These are phyloP conservation scores for Kalanchoe fedtschenkoi DNA, from an alignment of 164 flowering plant genomes.

Conservation along the genomic window DNA sequence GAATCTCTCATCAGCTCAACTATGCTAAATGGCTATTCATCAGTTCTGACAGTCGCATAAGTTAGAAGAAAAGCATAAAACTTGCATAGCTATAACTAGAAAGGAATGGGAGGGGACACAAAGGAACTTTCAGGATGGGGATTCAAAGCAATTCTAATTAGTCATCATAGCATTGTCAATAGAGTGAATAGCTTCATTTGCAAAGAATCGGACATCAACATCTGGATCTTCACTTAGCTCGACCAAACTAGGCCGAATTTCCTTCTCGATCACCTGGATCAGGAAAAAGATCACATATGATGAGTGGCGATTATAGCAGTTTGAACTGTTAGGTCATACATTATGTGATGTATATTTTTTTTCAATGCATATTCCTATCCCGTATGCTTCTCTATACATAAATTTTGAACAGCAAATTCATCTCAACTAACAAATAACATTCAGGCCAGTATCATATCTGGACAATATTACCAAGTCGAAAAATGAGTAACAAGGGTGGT, in stretches of 20 bases:
- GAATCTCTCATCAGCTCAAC: background rate
- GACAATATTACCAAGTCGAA: too few relatives aligned
- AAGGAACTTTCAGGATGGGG: background rate
- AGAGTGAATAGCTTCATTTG: slow-evolving; percentile 70
- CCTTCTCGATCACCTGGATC: slow-evolving; percentile 72
- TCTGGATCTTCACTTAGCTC: slow-evolving; percentile 90
- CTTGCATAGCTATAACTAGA: background rate
- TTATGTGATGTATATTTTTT: background rate
- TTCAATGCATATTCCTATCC: background rate
- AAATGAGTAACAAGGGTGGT: background rate
- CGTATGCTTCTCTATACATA: background rate
- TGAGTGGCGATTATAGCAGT: background rate
- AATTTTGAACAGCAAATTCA: background rate
- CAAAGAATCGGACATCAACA: slow-evolving; percentile 79
- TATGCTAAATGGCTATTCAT: background rate
- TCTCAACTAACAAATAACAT: background rate
- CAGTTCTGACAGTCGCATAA: background rate
- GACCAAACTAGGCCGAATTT: slow-evolving; percentile 66
- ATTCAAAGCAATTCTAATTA: slow-evolving; percentile 23
- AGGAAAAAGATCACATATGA: background rate
- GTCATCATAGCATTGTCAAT: slow-evolving; percentile 83
- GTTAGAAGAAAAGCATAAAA: background rate
- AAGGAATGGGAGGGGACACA: background rate
- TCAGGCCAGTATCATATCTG: too few relatives aligned
- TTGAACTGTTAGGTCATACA: background rate